Percentiles rank a stretch among this genome's conserved stretches.
phyloP scores from a whole-genome alignment of 2,329 filamentous ascomycete species.

The Pestalotiopsis sp. region DNA sequence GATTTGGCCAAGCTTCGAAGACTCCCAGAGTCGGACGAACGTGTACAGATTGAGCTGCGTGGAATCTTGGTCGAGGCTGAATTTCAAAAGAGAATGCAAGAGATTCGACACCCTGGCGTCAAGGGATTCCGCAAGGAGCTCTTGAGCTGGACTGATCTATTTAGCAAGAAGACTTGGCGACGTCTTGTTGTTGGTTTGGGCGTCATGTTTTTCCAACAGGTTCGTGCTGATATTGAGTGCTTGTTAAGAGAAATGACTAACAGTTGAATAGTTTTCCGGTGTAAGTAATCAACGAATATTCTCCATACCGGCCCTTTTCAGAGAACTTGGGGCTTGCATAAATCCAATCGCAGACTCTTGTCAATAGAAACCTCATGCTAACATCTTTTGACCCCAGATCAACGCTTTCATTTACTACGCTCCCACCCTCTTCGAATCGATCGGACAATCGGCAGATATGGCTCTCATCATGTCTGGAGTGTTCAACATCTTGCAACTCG shows the following conservation, averaged over 20 bases:
- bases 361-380: background rate
- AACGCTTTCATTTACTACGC: slow-evolving; percentile 51
- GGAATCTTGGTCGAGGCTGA: slow-evolving; percentile 52
- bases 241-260: too few species aligned
- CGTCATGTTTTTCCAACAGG: slow-evolving; percentile 20
- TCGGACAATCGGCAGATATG: slow-evolving; percentile 38
- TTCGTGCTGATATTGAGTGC: too few species aligned
- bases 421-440: slow-evolving; percentile 43
- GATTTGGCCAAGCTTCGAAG: slow-evolving; percentile 40
- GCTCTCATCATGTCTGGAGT: slow-evolving; percentile 42
- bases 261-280: too few species aligned
- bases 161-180: slow-evolving; percentile 45
- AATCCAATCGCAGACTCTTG: too few species aligned
- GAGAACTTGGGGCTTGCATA: too few species aligned
- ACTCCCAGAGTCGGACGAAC: slow-evolving; percentile 42
- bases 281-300: too few species aligned
- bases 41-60: slow-evolving; percentile 49
- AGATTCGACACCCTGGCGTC: slow-evolving; percentile 38
- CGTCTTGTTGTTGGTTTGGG: slow-evolving; percentile 42
- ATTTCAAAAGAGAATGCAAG: slow-evolving; percentile 44
- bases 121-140: slow-evolving; percentile 45
- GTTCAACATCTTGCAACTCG: slow-evolving; percentile 45
- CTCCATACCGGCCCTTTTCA: too few species aligned
- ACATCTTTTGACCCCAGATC: slow-evolving; percentile 28
- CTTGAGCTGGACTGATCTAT: slow-evolving; percentile 47